phyloP scores from a whole-genome alignment of 352 stramenopile species.

The Globisporangium middletonii region DNA sequence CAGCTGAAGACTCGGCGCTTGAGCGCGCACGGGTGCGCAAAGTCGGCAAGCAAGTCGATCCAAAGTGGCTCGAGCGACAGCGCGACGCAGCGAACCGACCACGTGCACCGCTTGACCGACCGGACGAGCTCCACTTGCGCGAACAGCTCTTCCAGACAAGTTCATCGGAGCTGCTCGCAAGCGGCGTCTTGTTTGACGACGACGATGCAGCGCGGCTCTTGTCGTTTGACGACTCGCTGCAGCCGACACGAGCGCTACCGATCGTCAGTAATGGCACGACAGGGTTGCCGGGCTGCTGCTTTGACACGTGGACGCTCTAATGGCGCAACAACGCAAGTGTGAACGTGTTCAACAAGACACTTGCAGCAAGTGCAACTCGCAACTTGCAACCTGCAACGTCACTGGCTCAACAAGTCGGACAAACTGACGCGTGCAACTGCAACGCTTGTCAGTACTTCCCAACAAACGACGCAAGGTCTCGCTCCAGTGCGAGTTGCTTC shows the following conservation, averaged over 20 bases:
- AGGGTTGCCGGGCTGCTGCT: conserved; percentile 46
- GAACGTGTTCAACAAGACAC: no score
- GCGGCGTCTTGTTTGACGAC: conserved; percentile 39
- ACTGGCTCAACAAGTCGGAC: no score
- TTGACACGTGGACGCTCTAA: conserved; percentile 28
- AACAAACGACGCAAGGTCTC: conserved; percentile 27
- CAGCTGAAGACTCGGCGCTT: conserved; percentile 20
- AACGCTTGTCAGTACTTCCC: conserved; percentile 6
- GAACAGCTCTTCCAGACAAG: conserved; percentile 35
- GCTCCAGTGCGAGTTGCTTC: conserved; percentile 23
- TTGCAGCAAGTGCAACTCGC: no score
- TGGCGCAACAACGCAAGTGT: no score
- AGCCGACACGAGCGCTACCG: conserved; percentile 14
- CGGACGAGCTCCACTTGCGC: conserved; percentile 40
- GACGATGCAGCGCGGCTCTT: conserved; percentile 16
- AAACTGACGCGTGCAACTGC: no score
- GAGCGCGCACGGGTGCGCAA: conserved; percentile 44
- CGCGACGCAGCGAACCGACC: conserved; percentile 48
- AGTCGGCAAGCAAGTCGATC: conserved; percentile 60
- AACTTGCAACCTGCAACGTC: no score
- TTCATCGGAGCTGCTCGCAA: conserved; percentile 28
- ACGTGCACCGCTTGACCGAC: conserved; percentile 31
- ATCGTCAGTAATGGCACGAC: conserved; percentile 34
- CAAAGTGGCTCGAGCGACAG: conserved; percentile 52
- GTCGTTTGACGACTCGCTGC: conserved; percentile 14